Base-by-base conservation (phyloP, 805 yeast genomes). In the Candida tammaniensis region DNA sequence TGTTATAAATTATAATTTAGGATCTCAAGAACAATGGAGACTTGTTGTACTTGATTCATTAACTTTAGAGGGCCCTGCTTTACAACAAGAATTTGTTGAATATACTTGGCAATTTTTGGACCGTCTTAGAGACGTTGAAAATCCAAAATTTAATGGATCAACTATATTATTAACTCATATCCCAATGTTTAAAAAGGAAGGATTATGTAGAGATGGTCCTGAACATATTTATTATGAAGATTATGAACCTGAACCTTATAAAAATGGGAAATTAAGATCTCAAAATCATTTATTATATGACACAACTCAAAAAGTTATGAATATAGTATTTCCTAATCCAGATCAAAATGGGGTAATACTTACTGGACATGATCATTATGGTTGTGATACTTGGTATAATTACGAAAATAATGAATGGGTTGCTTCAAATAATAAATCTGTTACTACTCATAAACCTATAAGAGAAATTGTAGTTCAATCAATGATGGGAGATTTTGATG, bases 281-380 rank as follows among this genome's bases (percentile, higher is more conserved):
- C 97, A 91, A 49, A 93, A 93, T 59, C 96, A 87, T 60, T 62
- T 93, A 24, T 72, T 83, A 18, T 62, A 69, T 42, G 82, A 80
- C 5, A 72, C 82, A 0, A 63, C 91, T 3, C 82, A 82, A 51
- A 65, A 70, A 40, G 80, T 91, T 2, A 57, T 93, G 45, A 71
- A 83, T 46, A 69, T 80, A n/a, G 70, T 86, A 11, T 91, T 91
- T 54, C 76, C 76, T 24, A 74, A 74, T 46, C 59, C 67, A 7
- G 62, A 63, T 39, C 74, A 76, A 43, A 78, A 82, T 13, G 98
- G 98, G 14, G 68, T 91, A 7, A 78, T 93, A 3, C 61, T 91
- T 26, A 86, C 96, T 0, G 98, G 98, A 1, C 98, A 93, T 59
- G 98, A 93, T 53, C 98, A 93, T 52, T 89, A 82, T 45, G 98